phyloP scores from a whole-genome alignment of 2,329 filamentous ascomycete genomes.

The Sclerotinia subarctica region DNA sequence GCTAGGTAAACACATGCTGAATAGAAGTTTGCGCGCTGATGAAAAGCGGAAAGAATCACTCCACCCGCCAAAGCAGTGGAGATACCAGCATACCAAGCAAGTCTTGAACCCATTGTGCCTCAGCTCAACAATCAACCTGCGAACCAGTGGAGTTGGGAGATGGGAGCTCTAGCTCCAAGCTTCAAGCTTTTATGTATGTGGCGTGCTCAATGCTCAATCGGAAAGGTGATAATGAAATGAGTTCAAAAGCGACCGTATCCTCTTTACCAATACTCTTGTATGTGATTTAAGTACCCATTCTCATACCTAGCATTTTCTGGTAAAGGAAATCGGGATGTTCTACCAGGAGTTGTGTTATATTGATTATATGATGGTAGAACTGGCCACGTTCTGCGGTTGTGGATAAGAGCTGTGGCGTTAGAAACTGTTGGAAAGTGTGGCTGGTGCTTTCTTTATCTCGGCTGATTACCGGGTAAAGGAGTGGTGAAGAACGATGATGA shows the following conservation, averaged over 20 bases:
- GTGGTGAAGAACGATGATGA: background rate
- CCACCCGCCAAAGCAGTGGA: constrained; percentile 80
- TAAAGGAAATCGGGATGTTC: background rate
- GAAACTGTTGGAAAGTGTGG: background rate
- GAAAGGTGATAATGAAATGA: background rate
- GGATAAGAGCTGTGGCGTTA: constrained; percentile 13
- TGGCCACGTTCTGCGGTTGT: constrained; percentile 14
- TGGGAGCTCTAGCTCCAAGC: constrained; percentile 4
- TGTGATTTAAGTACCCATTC: background rate
- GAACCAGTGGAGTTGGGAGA: background rate
- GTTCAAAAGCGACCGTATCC: background rate
- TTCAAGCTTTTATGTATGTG: background rate
- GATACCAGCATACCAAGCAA: constrained; percentile 53
- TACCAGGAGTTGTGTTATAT: background rate
- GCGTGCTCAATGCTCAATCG: background rate
- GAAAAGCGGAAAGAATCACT: constrained; percentile 85
- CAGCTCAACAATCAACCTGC: background rate
- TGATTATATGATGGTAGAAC: constrained; percentile 8
- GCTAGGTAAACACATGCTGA: constrained; percentile 95
- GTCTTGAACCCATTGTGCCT: constrained; percentile 29
- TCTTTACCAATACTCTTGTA: background rate
- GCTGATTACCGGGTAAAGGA: background rate
- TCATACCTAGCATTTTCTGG: background rate
- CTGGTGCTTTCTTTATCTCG: constrained; percentile 12
- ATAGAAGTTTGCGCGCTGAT: constrained; percentile 96